Base-by-base conservation (phyloP, 208 protist genomes). In the Leptomonas seymouri region DNA sequence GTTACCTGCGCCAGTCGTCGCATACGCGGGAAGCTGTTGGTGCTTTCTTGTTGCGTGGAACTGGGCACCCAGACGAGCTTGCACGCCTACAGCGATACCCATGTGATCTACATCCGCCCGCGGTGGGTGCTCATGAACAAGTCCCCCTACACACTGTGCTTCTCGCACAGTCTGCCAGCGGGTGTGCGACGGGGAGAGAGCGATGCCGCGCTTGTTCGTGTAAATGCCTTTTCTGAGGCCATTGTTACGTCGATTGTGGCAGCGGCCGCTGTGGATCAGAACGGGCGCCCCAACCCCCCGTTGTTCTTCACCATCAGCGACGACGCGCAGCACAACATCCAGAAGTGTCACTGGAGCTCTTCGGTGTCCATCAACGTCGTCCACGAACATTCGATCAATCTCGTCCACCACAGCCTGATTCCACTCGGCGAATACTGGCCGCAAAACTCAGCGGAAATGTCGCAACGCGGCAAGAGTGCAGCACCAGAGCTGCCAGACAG, bases 111-210 rank as follows among this genome's bases (percentile, higher is more conserved):
- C 50, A 74, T 94, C 30, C 77, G 72, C 21, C 89, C 89, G 30
- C 81, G 82, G 20, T 94, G 89, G 89, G 78, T 94, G 31, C 12
- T 94, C 34, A 57, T 87, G 36, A 94, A 94, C 74, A 68, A 76
- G 36, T 78, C 82, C 15, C 82, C 71, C 16, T 76, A 76, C 42
- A 27, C 54, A 21, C 62, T 87, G n/a, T 66, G 20, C 30, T 60
- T 82, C 23, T 51, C 71, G 23, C 67, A 76, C 28, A 58, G 34
- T 21, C 15, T 57, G 27, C 23, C 55, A n/a, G 18, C 31, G 12
- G 51, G 16, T 21, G 18, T 28, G 31, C 49, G 23, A 3, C 30
- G 48, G 14, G 59, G 57, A 16, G 55, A 56, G 44, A 27, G 48
- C 39, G 62, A 34, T 15, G 20, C 36, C 12, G 15, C 36, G 39